A percentile compares a stretch with the other conserved stretches of the same genome.
Conservation (phyloP, 1,284 basidiomycete species). For the Phellopilus nigrolimitatus region DNA sequence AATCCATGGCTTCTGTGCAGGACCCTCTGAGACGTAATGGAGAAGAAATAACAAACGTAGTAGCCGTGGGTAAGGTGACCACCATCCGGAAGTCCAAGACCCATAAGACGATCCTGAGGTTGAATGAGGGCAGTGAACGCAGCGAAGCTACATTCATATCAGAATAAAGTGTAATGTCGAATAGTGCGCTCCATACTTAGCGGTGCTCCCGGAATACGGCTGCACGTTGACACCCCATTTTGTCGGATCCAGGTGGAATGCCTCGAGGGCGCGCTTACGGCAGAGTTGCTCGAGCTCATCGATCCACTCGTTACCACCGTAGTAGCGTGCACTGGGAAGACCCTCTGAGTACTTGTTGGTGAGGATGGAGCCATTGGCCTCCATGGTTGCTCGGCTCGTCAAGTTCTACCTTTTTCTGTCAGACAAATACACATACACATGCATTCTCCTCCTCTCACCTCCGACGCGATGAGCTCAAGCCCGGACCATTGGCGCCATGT, state of each 20-base stretch:
- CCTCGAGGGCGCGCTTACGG: slow-evolving; percentile 92
- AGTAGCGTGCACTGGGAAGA: slow-evolving; percentile 93
- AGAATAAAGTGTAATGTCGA: not conserved
- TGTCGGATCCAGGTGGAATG: slow-evolving; percentile 92
- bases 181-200: slow-evolving; percentile 37
- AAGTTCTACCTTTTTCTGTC: slow-evolving; percentile 62
- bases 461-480: slow-evolving; percentile 94
- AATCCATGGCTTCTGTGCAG: too few species aligned
- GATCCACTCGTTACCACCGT: slow-evolving; percentile 96
- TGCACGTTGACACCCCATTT: slow-evolving; percentile 99
- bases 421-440: slow-evolving; percentile 23
- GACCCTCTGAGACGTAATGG: slow-evolving; percentile 16
- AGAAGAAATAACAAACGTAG: slow-evolving; percentile 56
- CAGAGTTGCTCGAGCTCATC: slow-evolving; percentile 95
- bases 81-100: slow-evolving; percentile 96
- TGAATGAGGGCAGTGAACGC: slow-evolving; percentile 95
- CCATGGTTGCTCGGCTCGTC: slow-evolving; percentile 91
- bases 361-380: slow-evolving; percentile 98
- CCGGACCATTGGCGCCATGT: slow-evolving; percentile 98
- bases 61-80: slow-evolving; percentile 98
- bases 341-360: slow-evolving; percentile 99
- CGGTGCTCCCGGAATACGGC: slow-evolving; percentile 87
- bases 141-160: slow-evolving; percentile 73
- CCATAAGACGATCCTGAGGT: slow-evolving; percentile 99
- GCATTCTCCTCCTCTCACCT: slow-evolving; percentile 45